phyloP scores from a whole-genome alignment of 352 stramenopile genomes.

The Nothophytophthora sp. region DNA sequence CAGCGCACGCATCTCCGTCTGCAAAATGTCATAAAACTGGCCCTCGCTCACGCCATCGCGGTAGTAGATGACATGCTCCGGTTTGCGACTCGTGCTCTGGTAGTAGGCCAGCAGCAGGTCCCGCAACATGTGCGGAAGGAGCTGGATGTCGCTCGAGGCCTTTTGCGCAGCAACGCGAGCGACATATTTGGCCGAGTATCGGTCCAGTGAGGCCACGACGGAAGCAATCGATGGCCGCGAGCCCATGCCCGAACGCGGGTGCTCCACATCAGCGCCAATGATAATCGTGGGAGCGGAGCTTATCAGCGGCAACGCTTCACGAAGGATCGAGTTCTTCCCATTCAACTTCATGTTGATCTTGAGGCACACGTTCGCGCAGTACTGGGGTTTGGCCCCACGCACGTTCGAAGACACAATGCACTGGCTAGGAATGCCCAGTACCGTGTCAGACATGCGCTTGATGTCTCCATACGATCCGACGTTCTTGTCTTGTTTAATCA shows the following conservation, averaged over 20 bases:
- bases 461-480: conserved; percentile 61
- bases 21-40: conserved; percentile 76
- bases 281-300: conserved; percentile 63
- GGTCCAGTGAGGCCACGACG: conserved; percentile 79
- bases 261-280: conserved; percentile 78
- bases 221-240: conserved; percentile 73
- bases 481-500: conserved; percentile 53
- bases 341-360: conserved; percentile 84
- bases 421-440: conserved; percentile 70
- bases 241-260: conserved; percentile 59
- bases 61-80: conserved; percentile 84
- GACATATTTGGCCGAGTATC: conserved; percentile 58
- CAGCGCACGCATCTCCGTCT: conserved; percentile 80
- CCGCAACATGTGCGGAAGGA: conserved; percentile 59
- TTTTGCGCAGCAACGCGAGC: conserved; percentile 61
- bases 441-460: conserved; percentile 71
- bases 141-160: conserved; percentile 50
- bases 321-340: conserved; percentile 62
- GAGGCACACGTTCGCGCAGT: conserved; percentile 65
- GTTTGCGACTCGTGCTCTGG: conserved; percentile 66
- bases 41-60: conserved; percentile 87
- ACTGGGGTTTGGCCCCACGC: conserved; percentile 42
- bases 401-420: conserved; percentile 65
- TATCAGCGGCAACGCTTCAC: conserved; percentile 48
- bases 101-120: conserved; percentile 84